These are phyloP conservation scores for Caryopteris hybrid DNA, from an alignment of 305 asterid species.

Conservation along the genomic window DNA sequence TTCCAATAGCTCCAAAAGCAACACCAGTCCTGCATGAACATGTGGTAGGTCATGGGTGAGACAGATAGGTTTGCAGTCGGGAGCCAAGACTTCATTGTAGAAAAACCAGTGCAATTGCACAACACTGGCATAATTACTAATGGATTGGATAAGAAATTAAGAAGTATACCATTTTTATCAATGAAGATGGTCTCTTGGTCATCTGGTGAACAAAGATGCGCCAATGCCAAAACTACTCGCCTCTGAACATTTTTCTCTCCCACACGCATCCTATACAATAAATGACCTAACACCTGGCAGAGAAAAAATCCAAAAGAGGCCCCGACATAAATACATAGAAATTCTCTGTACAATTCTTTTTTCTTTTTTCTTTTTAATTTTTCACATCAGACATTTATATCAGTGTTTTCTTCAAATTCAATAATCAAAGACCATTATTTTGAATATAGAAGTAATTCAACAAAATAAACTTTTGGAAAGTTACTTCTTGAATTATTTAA, in stretches of 20 bases:
- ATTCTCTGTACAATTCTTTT: too few species aligned
- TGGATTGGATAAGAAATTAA: conserved; percentile 4
- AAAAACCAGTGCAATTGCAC: conserved; percentile 6
- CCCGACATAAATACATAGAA: background rate
- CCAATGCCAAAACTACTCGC: conserved; percentile 91
- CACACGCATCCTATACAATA: conserved; percentile 82
- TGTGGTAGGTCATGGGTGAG: background rate
- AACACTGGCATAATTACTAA: background rate
- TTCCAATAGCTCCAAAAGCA: conserved; percentile 88
- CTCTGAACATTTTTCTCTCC: conserved; percentile 72
- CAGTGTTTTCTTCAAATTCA: background rate
- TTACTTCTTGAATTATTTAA: conserved; percentile 2
- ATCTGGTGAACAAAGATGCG: conserved; percentile 91
- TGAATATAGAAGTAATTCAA: background rate
- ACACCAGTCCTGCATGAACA: conserved; percentile 56
- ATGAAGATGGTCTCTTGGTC: conserved; percentile 78
- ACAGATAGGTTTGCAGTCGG: background rate
- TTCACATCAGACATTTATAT: background rate
- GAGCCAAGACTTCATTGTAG: conserved; percentile 8
- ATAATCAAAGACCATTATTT: conserved; percentile 1
- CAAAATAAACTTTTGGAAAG: background rate
- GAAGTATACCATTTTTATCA: conserved; percentile 63
- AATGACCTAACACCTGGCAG: conserved; percentile 77
- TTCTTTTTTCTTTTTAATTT: too few species aligned
- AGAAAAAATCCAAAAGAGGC: background rate